phyloP scores from a whole-genome alignment of 441 rosid genomes.

The Syzygium malaccense region DNA sequence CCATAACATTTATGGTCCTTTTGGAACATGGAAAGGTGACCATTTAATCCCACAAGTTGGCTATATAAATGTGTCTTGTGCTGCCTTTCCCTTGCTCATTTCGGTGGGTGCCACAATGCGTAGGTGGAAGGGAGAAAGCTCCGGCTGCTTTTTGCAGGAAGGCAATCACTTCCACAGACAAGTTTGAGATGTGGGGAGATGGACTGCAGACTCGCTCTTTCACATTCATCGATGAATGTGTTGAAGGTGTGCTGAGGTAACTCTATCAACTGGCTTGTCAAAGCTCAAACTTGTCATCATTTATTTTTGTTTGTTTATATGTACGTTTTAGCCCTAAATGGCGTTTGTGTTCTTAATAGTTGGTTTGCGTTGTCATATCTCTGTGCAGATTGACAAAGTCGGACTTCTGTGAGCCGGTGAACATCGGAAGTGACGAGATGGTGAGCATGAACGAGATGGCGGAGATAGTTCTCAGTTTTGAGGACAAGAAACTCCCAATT shows the following conservation, averaged over 20 bases:
- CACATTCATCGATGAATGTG: constrained; percentile 97
- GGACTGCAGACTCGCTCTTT: constrained; percentile 96
- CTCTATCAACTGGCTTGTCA: neutral
- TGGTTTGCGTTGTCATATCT: neutral
- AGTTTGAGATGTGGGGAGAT: constrained; percentile 99
- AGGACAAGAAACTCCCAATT: constrained; percentile 72
- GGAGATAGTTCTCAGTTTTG: constrained; percentile 92
- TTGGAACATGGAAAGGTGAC: constrained; percentile 95
- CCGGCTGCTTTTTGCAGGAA: constrained; percentile 99
- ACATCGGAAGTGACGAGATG: constrained; percentile 99
- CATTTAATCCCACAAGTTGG: neutral
- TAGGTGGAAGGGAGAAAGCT: constrained; percentile 99
- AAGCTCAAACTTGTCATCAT: neutral
- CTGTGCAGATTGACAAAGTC: constrained; percentile 70
- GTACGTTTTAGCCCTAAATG: neutral
- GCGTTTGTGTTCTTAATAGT: neutral
- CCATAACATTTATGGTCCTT: constrained; percentile 97
- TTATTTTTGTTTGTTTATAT: neutral
- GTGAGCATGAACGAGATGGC: constrained; percentile 99
- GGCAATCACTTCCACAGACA: constrained; percentile 67
- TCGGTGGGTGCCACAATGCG: neutral
- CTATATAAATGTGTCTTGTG: neutral
- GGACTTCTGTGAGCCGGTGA: constrained; percentile 97
- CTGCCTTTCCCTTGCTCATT: neutral
- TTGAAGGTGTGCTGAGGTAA: constrained; percentile 95